Base-by-base conservation (phyloP, 306 rosid species). In the Urtica urens region DNA sequence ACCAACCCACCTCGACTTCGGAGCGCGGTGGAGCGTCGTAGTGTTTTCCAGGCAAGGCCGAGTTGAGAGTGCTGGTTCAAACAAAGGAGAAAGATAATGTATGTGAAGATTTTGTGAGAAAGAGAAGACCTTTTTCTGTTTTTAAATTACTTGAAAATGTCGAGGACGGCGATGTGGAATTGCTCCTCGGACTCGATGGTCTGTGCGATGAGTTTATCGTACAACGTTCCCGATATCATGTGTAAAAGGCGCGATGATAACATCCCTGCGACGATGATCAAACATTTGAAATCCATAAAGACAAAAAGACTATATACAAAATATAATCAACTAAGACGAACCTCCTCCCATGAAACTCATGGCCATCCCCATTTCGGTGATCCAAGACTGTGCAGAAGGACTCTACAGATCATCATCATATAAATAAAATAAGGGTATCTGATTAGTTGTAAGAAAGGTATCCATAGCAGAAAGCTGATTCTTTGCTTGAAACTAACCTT, bases 1-100 rank as follows among this genome's bases (percentile, higher is more conserved):
- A n/a, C n/a, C n/a, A n/a, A n/a, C 59, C 53, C 4, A 78, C 90
- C 83, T 62, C 0, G 8, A 83, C 25, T 5, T 65, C 75, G 18
- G 57, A 6, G 18, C 0, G 51, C 23, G 51, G 0, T 20, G 90
- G 86, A 16, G 50, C 71, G 29, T 71, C 73, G 24, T 74, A 80
- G 64, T 80, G 86, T 47, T 70, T 80, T 11, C 90, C 83, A 0
- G 82, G 86, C 67, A 83, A 31, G 25, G 71, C 65, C 49, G 67
- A 52, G 74, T 80, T 83, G 52, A 83, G 18, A 29, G 64, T 41
- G 53, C 86, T 77, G 58, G 61, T 16, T 13, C 46, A 38, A 19
- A 38, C 20, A 12, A 57, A 52, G 5, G 23, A 38, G 29, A 38
- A 42, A 38, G n/a, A n/a, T n/a, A n/a, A n/a, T n/a, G n/a, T n/a